These are phyloP conservation scores for Neolentinus lepideus DNA, from an alignment of 1,284 basidiomycete genomes.

Conservation along the genomic window DNA sequence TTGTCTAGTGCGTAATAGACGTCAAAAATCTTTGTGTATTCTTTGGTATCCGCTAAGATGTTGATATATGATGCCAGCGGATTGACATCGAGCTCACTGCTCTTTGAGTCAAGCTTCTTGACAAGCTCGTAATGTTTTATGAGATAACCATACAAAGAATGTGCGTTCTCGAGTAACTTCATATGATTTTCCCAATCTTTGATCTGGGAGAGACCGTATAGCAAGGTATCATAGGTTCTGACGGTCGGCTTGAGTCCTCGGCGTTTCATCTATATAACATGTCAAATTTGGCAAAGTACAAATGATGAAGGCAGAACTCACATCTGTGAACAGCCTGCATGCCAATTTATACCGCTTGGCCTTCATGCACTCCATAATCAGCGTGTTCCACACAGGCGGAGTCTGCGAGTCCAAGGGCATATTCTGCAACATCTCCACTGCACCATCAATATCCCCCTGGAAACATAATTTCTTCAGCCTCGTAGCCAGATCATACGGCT, in stretches of 20 bases:
- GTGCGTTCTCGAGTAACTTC: constrained; percentile 53
- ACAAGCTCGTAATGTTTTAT: constrained; percentile 38
- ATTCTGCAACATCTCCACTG: constrained; percentile 53
- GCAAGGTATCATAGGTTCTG: constrained; percentile 59
- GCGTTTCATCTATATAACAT: constrained; percentile 63
- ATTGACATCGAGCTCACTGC: constrained; percentile 33
- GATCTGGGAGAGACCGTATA: constrained; percentile 51
- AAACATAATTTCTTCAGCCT: constrained; percentile 51
- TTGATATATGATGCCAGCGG: constrained; percentile 55
- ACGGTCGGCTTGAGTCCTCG: constrained; percentile 60
- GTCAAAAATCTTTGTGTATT: constrained; percentile 62
- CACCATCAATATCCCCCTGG: constrained; percentile 46
- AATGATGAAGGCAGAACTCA: constrained; percentile 26
- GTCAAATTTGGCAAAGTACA: not conserved
- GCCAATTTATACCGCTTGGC: constrained; percentile 46
- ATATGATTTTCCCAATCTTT: constrained; percentile 46
- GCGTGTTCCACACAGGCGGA: constrained; percentile 64
- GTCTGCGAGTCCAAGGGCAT: constrained; percentile 66
- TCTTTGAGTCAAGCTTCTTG: constrained; percentile 37
- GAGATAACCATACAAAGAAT: constrained; percentile 50
- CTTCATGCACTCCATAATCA: constrained; percentile 55
- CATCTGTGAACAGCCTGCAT: constrained; percentile 59
- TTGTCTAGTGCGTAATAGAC: constrained; percentile 58
- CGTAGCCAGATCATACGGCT: constrained; percentile 50
- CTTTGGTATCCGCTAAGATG: constrained; percentile 48